Evolutionary conservation across 495 filamentous ascomycete species (phyloP).

Genomic region (Penicillium turbatum): DNA sequence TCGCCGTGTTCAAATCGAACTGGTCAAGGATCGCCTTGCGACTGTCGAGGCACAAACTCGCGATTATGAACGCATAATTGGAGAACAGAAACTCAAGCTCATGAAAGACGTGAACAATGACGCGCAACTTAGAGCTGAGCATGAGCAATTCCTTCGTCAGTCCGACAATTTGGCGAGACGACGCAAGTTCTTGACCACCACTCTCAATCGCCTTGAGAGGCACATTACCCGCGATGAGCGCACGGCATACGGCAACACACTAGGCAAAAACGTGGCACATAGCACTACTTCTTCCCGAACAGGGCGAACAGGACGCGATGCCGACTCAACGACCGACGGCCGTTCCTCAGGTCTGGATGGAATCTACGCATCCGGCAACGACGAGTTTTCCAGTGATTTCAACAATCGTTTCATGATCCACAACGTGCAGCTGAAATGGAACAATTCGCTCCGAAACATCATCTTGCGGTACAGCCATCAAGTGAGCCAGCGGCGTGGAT

Average conservation of each 20-base stretch:
- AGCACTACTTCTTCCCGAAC: slow-evolving; percentile 45
- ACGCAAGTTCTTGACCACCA: slow-evolving; percentile 69
- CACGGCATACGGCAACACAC: slow-evolving; percentile 17
- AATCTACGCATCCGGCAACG: slow-evolving; percentile 38
- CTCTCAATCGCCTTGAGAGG: slow-evolving; percentile 62
- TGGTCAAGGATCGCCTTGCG: slow-evolving; percentile 75
- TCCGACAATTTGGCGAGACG: slow-evolving; percentile 66
- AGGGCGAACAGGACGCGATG: slow-evolving; percentile 42
- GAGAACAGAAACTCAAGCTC: slow-evolving; percentile 60
- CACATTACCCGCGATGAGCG: slow-evolving; percentile 45
- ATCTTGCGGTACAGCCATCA: slow-evolving; percentile 97
- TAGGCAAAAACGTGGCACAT: slow-evolving; percentile 32
- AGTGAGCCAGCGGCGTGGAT: slow-evolving; percentile 90
- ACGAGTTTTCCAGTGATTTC: slow-evolving; percentile 84
- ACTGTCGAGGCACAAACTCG: slow-evolving; percentile 73
- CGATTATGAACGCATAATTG: slow-evolving; percentile 61
- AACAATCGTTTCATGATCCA: slow-evolving; percentile 98
- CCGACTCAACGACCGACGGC: slow-evolving; percentile 38
- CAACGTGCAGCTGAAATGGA: slow-evolving; percentile 97
- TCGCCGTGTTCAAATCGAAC: slow-evolving; percentile 77
- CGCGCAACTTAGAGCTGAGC: slow-evolving; percentile 51
- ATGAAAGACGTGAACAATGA: slow-evolving; percentile 52
- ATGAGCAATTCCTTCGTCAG: slow-evolving; percentile 66
- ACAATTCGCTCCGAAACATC: slow-evolving; percentile 91
- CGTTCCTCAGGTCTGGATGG: slow-evolving; percentile 41